Conservation (phyloP, 2,329 filamentous ascomycete species). For the Diaporthe citri region DNA sequence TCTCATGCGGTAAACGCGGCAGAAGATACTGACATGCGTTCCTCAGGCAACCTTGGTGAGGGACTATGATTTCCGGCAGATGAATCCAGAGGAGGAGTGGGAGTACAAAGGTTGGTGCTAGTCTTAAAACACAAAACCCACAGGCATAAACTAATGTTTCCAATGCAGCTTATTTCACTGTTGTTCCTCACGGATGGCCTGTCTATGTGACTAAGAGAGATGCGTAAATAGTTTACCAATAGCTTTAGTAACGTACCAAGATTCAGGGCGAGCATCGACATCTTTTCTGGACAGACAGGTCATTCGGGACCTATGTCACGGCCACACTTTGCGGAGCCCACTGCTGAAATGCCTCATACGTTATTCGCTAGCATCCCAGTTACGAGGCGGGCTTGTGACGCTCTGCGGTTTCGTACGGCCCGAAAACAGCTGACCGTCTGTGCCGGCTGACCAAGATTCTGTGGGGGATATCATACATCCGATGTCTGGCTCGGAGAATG, state of each 20-base stretch:
- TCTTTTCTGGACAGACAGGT: too few species aligned
- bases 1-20: background rate
- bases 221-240: background rate
- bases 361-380: background rate
- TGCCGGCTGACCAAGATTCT: background rate
- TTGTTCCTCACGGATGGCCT: conserved; percentile 45
- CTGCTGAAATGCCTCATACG: background rate
- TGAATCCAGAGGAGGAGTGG: conserved; percentile 45
- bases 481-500: background rate
- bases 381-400: background rate
- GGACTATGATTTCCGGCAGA: conserved; percentile 41
- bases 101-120: conserved; percentile 39
- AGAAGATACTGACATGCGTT: background rate
- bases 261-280: too few species aligned
- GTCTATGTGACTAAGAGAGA: conserved; percentile 38
- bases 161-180: conserved; percentile 44
- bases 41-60: conserved; percentile 19
- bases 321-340: too few species aligned
- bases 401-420: background rate
- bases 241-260: too few species aligned
- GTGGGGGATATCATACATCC: background rate
- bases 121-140: background rate
- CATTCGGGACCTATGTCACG: too few species aligned
- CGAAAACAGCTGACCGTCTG: background rate
- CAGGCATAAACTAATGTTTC: background rate